A percentile compares a stretch with the other conserved stretches of the same genome.
Conservation (phyloP, 2,329 filamentous ascomycete species). For the Alternaria ethzedia region DNA sequence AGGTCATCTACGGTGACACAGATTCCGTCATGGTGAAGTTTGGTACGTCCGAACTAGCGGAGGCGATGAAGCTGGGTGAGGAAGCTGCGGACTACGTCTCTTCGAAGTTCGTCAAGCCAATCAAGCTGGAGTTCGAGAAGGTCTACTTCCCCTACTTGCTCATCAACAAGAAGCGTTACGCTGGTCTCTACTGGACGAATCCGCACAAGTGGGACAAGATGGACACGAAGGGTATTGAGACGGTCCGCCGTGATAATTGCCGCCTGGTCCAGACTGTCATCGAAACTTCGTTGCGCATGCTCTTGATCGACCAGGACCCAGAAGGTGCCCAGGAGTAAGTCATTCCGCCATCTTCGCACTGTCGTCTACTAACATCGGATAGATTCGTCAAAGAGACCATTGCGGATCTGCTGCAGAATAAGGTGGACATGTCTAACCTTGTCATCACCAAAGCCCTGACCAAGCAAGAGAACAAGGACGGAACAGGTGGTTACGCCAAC, state of each 20-base stretch:
- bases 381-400: slow-evolving; percentile 98
- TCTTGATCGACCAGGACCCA: slow-evolving; percentile 91
- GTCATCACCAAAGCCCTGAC: slow-evolving; percentile 98
- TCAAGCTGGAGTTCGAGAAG: slow-evolving; percentile 99
- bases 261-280: slow-evolving; percentile 95
- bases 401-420: slow-evolving; percentile 93
- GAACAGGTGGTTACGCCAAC: slow-evolving; percentile 68
- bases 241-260: slow-evolving; percentile 95
- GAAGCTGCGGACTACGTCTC: slow-evolving; percentile 91
- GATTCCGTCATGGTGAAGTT: slow-evolving; percentile 99
- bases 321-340: slow-evolving; percentile 91
- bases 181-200: slow-evolving; percentile 96
- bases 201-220: slow-evolving; percentile 97
- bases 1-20: slow-evolving; percentile 98
- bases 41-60: slow-evolving; percentile 81
- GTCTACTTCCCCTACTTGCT: slow-evolving; percentile 97
- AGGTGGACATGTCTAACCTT: slow-evolving; percentile 97
- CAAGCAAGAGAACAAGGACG: slow-evolving; percentile 60
- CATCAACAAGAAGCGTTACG: slow-evolving; percentile 99
- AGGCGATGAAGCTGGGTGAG: slow-evolving; percentile 94
- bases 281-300: slow-evolving; percentile 93
- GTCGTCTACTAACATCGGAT: slow-evolving; percentile 47
- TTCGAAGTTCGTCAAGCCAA: slow-evolving; percentile 90
- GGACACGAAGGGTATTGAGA: slow-evolving; percentile 99
- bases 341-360: slow-evolving; percentile 1